phyloP scores from a whole-genome alignment of 1,284 basidiomycete genomes.

The Hymenochaete sp. region DNA sequence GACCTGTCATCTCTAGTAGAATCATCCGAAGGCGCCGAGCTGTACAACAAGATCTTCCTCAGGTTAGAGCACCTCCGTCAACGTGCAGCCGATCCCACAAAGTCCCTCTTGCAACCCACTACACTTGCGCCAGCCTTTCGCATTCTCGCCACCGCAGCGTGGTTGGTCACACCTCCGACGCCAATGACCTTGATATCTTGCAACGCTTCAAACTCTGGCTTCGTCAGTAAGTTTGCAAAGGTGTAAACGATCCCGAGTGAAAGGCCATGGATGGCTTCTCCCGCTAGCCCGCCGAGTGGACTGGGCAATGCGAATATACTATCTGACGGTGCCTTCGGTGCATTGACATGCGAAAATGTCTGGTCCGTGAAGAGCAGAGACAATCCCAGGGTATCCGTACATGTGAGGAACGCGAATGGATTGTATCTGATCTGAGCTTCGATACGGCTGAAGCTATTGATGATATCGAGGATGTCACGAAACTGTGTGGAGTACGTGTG shows the following conservation, averaged over 20 bases:
- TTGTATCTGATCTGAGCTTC: conserved; percentile 21
- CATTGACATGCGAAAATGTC: conserved; percentile 20
- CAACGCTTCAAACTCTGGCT: conserved; percentile 34
- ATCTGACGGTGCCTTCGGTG: conserved; percentile 1
- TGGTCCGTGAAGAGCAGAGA: conserved; percentile 55
- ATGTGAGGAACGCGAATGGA: conserved; percentile 57
- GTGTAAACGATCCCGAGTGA: conserved; percentile 65
- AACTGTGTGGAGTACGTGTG: conserved; percentile 61
- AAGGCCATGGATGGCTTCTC: conserved; percentile 64
- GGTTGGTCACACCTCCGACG: conserved; percentile 68
- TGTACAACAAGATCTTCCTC: conserved; percentile 8
- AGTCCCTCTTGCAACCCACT: conserved; percentile 43
- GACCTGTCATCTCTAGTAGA: conserved; percentile 13
- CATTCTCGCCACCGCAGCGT: conserved; percentile 55
- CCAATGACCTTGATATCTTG: conserved; percentile 55
- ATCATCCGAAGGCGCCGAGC: conserved; percentile 2
- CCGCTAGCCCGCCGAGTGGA: conserved; percentile 61
- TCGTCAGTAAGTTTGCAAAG: conserved; percentile 44
- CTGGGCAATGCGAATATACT: conserved; percentile 48
- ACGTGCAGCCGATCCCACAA: conserved; percentile 9
- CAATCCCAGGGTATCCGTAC: conserved; percentile 72
- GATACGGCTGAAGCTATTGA: conserved; percentile 30
- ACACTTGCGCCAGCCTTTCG: conserved; percentile 56
- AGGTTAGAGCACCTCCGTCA: conserved; percentile 5
- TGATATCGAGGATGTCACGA: conserved; percentile 37